A percentile compares a stretch with the other conserved stretches of the same genome.
Conservation (phyloP, 176 grass and related monocot species). For the Tillandsia leiboldiana region DNA sequence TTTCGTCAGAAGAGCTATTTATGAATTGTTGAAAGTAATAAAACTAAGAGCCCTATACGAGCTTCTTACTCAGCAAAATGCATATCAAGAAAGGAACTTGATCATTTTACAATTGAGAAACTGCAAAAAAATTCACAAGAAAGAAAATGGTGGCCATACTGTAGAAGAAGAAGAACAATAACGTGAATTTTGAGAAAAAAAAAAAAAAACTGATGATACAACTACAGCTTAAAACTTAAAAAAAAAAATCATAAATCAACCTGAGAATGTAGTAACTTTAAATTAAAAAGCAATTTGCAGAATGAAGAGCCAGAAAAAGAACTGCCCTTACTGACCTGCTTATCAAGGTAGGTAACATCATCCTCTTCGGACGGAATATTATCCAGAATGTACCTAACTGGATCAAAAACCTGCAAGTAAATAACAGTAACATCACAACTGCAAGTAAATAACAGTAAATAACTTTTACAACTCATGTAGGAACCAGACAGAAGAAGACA, state of each 20-base stretch:
- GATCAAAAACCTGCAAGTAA: constrained; percentile 72
- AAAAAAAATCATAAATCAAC: not conserved
- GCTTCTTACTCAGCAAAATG: not conserved
- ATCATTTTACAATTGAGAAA: constrained; percentile 22
- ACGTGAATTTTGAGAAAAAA: not conserved
- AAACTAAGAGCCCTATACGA: not conserved
- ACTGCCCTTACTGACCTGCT: constrained; percentile 52
- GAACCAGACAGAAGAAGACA: constrained; percentile 1
- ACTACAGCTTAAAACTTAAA: not conserved
- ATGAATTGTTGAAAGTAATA: not conserved
- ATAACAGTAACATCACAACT: constrained; percentile 17
- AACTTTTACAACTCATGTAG: not conserved
- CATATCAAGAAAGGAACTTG: constrained; percentile 1
- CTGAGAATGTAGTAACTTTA: not conserved
- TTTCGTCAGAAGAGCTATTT: not conserved
- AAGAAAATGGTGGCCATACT: not conserved
- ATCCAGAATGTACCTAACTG: constrained; percentile 71
- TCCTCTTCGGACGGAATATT: constrained; percentile 58
- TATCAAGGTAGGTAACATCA: constrained; percentile 76
- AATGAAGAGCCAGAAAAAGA: not conserved
- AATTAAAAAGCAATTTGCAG: not conserved
- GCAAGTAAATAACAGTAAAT: constrained; percentile 18
- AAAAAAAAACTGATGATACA: not conserved
- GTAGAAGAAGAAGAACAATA: not conserved
- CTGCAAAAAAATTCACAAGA: not conserved